Evolutionary conservation across 1,139 yeast genomes (phyloP).

Genomic region (Blastobotrys serpentis): DNA sequence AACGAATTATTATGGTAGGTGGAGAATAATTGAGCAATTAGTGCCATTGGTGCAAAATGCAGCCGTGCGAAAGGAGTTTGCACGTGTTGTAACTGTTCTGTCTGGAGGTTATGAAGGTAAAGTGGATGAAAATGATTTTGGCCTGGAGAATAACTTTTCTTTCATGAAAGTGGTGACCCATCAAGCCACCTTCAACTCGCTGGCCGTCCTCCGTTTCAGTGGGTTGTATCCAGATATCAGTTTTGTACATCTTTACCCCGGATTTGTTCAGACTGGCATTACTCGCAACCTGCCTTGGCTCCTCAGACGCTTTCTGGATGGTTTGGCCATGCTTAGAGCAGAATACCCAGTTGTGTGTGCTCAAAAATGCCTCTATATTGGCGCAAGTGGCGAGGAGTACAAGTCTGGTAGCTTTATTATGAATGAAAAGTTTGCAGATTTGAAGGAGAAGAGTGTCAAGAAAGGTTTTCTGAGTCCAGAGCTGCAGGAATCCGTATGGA

Average conservation of each 20-base stretch:
- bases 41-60: slow-evolving; percentile 31
- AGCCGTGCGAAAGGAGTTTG: slow-evolving; percentile 27
- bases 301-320: slow-evolving; percentile 20
- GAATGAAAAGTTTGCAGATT: slow-evolving; percentile 20
- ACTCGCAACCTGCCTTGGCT: slow-evolving; percentile 30
- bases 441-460: slow-evolving; percentile 18
- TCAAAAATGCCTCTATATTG: slow-evolving; percentile 28
- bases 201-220: slow-evolving; percentile 29
- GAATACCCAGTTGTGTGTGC: slow-evolving; percentile 25
- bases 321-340: slow-evolving; percentile 12
- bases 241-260: slow-evolving; percentile 35
- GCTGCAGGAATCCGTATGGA: slow-evolving; percentile 32
- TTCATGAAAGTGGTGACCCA: slow-evolving; percentile 21
- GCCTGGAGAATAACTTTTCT: slow-evolving; percentile 25
- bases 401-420: slow-evolving; percentile 28
- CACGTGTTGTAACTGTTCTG: slow-evolving; percentile 34
- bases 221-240: slow-evolving; percentile 30
- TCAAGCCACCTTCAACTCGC: slow-evolving; percentile 26
- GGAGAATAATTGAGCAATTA: slow-evolving; percentile 29
- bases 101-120: slow-evolving; percentile 30
- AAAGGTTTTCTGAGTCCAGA: slow-evolving; percentile 24
- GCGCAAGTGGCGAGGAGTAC: slow-evolving; percentile 25
- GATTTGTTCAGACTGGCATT: slow-evolving; percentile 31
- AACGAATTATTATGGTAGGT: slow-evolving; percentile 34
- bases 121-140: slow-evolving; percentile 31